Evolutionary conservation across 1,284 basidiomycete species (phyloP).

Genomic region (Earliella scabrosa): DNA sequence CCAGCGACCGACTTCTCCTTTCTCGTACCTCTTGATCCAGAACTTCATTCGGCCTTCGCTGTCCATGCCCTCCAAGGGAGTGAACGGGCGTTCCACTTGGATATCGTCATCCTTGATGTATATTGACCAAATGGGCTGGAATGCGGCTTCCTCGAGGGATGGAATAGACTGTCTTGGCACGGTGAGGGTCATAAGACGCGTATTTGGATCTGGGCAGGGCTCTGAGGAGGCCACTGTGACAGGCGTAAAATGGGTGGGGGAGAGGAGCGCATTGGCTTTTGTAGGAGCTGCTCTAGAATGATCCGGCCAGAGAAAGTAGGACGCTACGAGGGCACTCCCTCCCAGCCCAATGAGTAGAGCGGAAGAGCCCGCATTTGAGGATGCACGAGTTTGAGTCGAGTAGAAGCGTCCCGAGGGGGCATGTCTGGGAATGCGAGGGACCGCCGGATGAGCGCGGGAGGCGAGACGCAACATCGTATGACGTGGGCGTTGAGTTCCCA

Average conservation of each 20-base stretch:
- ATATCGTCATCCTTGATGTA: conserved; percentile 87
- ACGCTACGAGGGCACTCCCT: conserved; percentile 38
- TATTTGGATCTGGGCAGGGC: conserved; percentile 44
- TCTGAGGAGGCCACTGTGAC: conserved; percentile 60
- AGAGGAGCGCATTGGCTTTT: conserved; percentile 43
- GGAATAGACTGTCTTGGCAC: conserved; percentile 53
- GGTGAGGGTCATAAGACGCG: conserved; percentile 57
- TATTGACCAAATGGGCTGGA: conserved; percentile 70
- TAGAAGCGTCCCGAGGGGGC: neutral
- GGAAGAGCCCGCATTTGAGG: neutral
- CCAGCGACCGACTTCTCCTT: conserved; percentile 84
- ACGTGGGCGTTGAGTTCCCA: conserved; percentile 28
- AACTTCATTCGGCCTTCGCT: conserved; percentile 64
- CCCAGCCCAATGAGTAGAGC: conserved; percentile 35
- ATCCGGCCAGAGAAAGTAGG: conserved; percentile 56
- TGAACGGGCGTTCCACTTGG: conserved; percentile 88
- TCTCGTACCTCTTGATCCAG: conserved; percentile 80
- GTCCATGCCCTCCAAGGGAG: conserved; percentile 74
- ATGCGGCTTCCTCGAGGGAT: conserved; percentile 23
- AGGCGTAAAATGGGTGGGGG: conserved; percentile 65
- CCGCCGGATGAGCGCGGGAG: conserved; percentile 1
- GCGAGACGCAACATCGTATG: conserved; percentile 13
- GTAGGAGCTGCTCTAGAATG: conserved; percentile 44
- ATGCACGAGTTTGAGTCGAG: neutral
- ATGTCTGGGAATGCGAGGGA: neutral